phyloP scores from a whole-genome alignment of 371 early-diverging fungal genomes.

The Mucor circinelloides region DNA sequence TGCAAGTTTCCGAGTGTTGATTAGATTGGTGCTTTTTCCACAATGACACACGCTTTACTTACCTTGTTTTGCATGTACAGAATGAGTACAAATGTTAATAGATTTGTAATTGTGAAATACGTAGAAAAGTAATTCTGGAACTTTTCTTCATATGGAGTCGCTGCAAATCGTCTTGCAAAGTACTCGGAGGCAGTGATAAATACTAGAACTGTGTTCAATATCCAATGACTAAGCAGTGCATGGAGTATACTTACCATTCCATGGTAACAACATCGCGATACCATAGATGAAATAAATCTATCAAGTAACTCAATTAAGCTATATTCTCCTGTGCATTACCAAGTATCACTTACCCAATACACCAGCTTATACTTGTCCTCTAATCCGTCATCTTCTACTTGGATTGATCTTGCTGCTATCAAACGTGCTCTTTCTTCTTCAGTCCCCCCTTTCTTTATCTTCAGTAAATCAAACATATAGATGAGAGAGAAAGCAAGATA shows the following conservation, averaged over 20 bases:
- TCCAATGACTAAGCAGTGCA: not conserved
- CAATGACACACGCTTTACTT: not conserved
- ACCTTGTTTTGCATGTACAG: constrained; percentile 68
- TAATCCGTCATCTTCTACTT: not conserved
- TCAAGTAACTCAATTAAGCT: constrained; percentile 4
- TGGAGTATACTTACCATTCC: constrained; percentile 67
- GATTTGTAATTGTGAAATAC: constrained; percentile 62
- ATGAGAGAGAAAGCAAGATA: not conserved
- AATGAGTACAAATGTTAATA: constrained; percentile 57
- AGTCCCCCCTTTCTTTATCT: not conserved
- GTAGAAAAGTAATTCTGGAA: constrained; percentile 82
- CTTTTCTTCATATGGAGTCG: constrained; percentile 58
- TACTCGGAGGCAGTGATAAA: constrained; percentile 81
- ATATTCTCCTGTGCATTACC: not conserved
- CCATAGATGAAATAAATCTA: constrained; percentile 74
- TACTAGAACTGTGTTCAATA: constrained; percentile 34
- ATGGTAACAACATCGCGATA: constrained; percentile 74
- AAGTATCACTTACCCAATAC: constrained; percentile 22
- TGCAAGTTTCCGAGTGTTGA: not conserved
- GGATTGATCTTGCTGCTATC: not conserved
- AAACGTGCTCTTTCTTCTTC: constrained; percentile 7
- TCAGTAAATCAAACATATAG: not conserved
- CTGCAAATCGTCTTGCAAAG: constrained; percentile 65
- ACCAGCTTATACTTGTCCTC: constrained; percentile 29
- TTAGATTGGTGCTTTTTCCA: not conserved